phyloP scores from a whole-genome alignment of 2,329 filamentous ascomycete genomes.

The Phaeosphaeriaceae sp. region DNA sequence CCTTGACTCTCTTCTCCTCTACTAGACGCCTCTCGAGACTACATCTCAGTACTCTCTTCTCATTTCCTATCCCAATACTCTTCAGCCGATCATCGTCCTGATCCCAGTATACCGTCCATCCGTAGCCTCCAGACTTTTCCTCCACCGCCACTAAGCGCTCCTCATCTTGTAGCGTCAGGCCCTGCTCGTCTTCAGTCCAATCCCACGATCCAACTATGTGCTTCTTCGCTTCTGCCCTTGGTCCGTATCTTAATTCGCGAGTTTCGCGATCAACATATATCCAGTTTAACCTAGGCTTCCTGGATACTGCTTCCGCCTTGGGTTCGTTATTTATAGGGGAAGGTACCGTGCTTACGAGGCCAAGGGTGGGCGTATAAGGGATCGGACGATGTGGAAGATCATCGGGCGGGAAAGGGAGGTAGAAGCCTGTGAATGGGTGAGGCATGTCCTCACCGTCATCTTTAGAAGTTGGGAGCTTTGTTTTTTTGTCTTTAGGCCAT shows the following conservation, averaged over 20 bases:
- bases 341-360: slow-evolving; percentile 58
- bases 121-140: slow-evolving; percentile 53
- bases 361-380: slow-evolving; percentile 49
- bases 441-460: slow-evolving; percentile 33
- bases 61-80: slow-evolving; percentile 44
- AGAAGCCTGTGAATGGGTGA: slow-evolving; percentile 59
- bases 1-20: slow-evolving; percentile 18
- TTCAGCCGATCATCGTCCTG: slow-evolving; percentile 54
- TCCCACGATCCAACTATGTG: slow-evolving; percentile 83
- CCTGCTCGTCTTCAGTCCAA: slow-evolving; percentile 69
- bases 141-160: slow-evolving; percentile 65
- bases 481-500: slow-evolving; percentile 45
- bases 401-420: slow-evolving; percentile 55
- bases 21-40: slow-evolving; percentile 53
- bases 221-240: slow-evolving; percentile 72
- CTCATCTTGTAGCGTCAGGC: slow-evolving; percentile 61
- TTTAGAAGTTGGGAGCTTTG: slow-evolving; percentile 30
- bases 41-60: slow-evolving; percentile 52
- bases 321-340: slow-evolving; percentile 4
- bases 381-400: slow-evolving; percentile 46
- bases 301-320: background rate
- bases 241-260: slow-evolving; percentile 67
- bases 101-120: slow-evolving; percentile 63
- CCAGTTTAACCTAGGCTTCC: slow-evolving; percentile 68
- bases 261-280: slow-evolving; percentile 68